Base-by-base conservation (phyloP, 345 rosid genomes). In the Cardamine occulta region DNA sequence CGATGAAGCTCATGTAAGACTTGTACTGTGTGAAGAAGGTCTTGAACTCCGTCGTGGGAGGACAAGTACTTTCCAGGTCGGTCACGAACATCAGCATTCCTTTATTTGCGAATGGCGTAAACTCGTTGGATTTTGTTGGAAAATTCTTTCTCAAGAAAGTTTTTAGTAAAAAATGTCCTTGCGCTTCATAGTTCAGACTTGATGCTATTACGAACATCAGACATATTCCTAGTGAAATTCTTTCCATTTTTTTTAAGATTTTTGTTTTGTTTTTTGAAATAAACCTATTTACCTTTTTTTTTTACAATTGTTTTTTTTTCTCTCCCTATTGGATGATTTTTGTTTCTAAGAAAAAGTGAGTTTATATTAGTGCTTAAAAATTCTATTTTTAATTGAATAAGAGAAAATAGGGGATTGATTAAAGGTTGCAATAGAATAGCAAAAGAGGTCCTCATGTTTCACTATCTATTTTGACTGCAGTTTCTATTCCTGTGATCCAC, bases 181-280 rank as follows among this genome's bases (percentile, higher is more conserved):
- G 69, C 11, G 81, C 77, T 72, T 78, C 74, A 32, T 72, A 59
- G 8, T 66, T 72, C 40, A 72, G 69, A 52, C 70, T 73, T 44
- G 81, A 78, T 66, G 77, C 69, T 60, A 78, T 57, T 39, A 73
- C 10, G 9, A 78, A 23, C 45, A 66, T 40, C 21, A 78, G 26
- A 73, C 81, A 78, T 32, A 78, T 40, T 31, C 44, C 73, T 67
- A 66, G 15, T 49, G 42, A 58, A 24, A 24, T 32, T 47, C 52
- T 78, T 72, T 70, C 74, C 81, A 78, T 78, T 26, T 76, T 53
- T 58, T 63, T 8, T 35, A 8, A 8, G 40, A 32, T 11, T 7
- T 28, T 12, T 32, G 6, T 17, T 35, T 34, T 32, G 2, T 26
- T 4, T 14, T 28, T 45, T 28, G 0, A 0, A 29, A 29, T 29